Evolutionary conservation across 164 flowering plant species (phyloP), one percentile per base, ranked within the genome.

Genomic region (Annona cherimola): DNA sequence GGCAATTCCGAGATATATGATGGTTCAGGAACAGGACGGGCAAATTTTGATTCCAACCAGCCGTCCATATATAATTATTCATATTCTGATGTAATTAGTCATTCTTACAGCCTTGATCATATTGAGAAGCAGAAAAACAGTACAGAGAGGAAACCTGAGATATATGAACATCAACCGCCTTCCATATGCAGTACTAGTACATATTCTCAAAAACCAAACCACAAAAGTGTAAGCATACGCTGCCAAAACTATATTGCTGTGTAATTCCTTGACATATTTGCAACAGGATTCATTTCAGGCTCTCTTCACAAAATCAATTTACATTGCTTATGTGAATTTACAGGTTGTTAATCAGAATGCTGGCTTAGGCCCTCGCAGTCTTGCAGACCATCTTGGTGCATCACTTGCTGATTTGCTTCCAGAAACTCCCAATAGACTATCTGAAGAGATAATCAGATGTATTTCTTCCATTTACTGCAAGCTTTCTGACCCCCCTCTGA

Each of bases 401-500:
- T 81, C 86, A 61, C 63, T 68, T 66, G 14, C 69, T 2, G 84
- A 83, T 73, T 35, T 76, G 45, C 65, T 72, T 62, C 73, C 79
- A 7, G 61, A 68, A 42, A 75, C 82, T 45, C 88, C 94, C 3
- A 78, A 82, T 74, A 79, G 72, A 63, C 87, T 88, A 71, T 88
- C 95, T 57, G 92, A 87, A 74, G 88, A 86, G 9, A 86, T 88
- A 20, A 59, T 88, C 45, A 85, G 81, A 76, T 90, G 91, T 84
- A 86, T 90, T 71, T 81, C 88, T 70, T 75, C 91, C 46, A 85
- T 88, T 61, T 90, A 85, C 67, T 86, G 85, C 85, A 85, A 81
- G 67, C 80, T 90, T 70, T 77, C 87, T 26, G 60, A 75, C 55
- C 83, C 80, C 60, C 57, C 78, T 66, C 66, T 42, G 5, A 61